Base-by-base conservation (phyloP, 148 eudicot species). In the Fagopyrum esculentum region DNA sequence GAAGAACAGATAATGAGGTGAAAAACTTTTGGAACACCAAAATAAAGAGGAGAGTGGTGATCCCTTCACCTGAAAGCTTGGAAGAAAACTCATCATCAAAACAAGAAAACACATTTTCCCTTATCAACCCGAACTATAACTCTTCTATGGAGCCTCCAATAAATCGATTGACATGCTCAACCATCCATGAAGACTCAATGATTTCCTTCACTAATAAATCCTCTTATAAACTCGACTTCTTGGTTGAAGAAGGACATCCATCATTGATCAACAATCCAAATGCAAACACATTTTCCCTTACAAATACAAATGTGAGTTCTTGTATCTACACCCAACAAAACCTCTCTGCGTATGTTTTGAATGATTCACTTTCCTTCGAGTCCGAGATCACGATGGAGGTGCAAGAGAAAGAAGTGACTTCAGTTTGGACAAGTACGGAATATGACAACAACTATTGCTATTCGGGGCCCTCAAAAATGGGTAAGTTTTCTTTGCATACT, bases 21-120 rank as follows among this genome's bases (percentile, higher is more conserved):
- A 66, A 66, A 43, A 66, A 66, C 71, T 66, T 66, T 15, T 66
- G 71, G 71, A 66, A 66, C 47, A 66, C 71, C 40, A 66, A 66
- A 40, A 66, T 66, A n/a, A 66, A 66, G 47, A 66, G 43, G 19
- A 40, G 71, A 66, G 43, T 40, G n/a, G 30, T 6, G 47, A 12
- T 5, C 2, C 6, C 2, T 11, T 29, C 71, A 66, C 9, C 9
- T 2, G 9, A 66, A 40, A 13, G 9, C 46, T 9, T 15, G 4
- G 47, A 66, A 66, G 46, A 40, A 66, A 40, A 40, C 17, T 13
- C 12, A 45, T 66, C 47, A 15, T 15, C 47, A 43, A 12, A 17
- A 66, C 71, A 66, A 40, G 16, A 66, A 66, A 5, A 46, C 71
- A 66, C 46, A 66, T 66, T 66, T 12, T 30, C 69, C 69, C 3